Evolutionary conservation across 23 red algal genomes (phyloP).

Genomic region (Gracilaria caudata): DNA sequence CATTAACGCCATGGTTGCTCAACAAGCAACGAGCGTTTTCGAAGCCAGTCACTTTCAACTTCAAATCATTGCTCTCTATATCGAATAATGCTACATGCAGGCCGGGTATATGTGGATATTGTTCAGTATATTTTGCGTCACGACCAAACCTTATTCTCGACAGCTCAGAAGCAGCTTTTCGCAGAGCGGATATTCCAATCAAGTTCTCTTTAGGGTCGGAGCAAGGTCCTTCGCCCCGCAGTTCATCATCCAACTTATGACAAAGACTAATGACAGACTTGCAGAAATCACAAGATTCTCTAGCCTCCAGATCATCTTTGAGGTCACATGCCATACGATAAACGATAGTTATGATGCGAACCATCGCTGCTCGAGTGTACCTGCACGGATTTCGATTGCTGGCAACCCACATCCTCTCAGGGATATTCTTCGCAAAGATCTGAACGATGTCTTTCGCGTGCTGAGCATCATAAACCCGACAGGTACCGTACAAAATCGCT

Average conservation of each 20-base stretch:
- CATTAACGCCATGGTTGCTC: background rate
- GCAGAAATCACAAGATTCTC: background rate
- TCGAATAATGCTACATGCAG: background rate
- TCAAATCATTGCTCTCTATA: background rate
- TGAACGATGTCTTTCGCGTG: slow-evolving; percentile 15
- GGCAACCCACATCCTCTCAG: slow-evolving; percentile 48
- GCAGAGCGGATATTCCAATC: background rate
- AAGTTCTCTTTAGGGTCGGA: background rate
- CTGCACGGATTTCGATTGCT: slow-evolving; percentile 44
- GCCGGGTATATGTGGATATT: background rate
- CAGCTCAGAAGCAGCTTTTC: background rate
- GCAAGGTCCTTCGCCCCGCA: slow-evolving; percentile 11
- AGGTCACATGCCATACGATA: slow-evolving; percentile 28
- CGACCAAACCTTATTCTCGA: background rate
- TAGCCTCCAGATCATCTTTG: background rate
- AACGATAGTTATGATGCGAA: slow-evolving; percentile 14
- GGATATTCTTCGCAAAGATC: slow-evolving; percentile 25
- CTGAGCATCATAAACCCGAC: background rate
- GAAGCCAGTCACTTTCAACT: background rate
- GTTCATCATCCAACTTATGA: background rate
- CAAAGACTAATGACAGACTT: background rate
- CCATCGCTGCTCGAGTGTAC: slow-evolving; percentile 36
- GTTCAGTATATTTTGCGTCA: background rate
- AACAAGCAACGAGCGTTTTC: background rate
- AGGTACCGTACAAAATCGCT: slow-evolving; percentile 37